Evolutionary conservation across 2,329 filamentous ascomycete genomes (phyloP).

Genomic region (Ceratocystis eucalypticola): DNA sequence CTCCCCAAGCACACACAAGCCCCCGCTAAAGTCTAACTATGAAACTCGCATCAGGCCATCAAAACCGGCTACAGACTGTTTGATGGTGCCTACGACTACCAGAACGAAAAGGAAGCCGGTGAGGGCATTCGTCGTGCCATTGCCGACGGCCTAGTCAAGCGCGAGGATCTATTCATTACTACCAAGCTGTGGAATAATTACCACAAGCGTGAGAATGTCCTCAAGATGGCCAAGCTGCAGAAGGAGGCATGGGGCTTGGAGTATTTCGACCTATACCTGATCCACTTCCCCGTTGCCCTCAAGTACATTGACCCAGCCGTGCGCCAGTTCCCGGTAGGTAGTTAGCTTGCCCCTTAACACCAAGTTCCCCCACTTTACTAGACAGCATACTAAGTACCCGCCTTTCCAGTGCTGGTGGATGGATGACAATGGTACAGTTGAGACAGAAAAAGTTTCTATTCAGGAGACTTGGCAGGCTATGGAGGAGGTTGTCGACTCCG

Average conservation of each 20-base stretch:
- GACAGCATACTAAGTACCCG: no score
- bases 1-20: neutral
- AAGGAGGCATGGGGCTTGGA: conserved; percentile 72
- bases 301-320: conserved; percentile 71
- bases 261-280: conserved; percentile 81
- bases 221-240: conserved; percentile 62
- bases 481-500: no score
- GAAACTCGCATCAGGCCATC: conserved; percentile 32
- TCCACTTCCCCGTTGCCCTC: conserved; percentile 79
- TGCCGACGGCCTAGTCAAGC: conserved; percentile 50
- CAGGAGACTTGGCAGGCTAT: no score
- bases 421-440: no score
- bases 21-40: neutral
- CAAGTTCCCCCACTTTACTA: no score
- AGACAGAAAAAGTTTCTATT: no score
- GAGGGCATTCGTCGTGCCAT: conserved; percentile 67
- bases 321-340: conserved; percentile 62
- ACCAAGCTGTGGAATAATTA: conserved; percentile 91
- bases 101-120: conserved; percentile 67
- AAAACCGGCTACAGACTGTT: conserved; percentile 48
- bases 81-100: conserved; percentile 58
- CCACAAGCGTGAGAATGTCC: conserved; percentile 66
- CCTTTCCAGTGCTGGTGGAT: no score
- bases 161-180: conserved; percentile 80
- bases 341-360: neutral